These are phyloP conservation scores for Lithocarpus polystachyus DNA, from an alignment of 306 rosid species.

Conservation along the genomic window DNA sequence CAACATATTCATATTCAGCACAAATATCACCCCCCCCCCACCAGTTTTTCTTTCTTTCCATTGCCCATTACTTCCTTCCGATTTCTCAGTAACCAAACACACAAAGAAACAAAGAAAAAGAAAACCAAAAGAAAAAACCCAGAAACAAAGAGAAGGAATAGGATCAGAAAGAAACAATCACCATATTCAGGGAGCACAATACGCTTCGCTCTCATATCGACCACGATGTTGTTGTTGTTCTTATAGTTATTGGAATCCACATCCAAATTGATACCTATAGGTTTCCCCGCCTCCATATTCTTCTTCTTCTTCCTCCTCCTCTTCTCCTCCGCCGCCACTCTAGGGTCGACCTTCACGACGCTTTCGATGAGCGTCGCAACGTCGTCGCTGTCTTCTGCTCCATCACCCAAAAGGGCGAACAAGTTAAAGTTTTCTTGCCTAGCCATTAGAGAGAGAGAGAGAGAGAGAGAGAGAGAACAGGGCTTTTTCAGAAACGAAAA, in stretches of 20 bases:
- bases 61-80: not conserved
- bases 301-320: not conserved
- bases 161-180: not conserved
- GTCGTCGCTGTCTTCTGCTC: not conserved
- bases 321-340: not conserved
- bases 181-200: not conserved
- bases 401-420: not conserved
- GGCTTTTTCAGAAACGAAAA: too few species aligned
- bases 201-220: not conserved
- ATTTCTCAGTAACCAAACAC: not conserved
- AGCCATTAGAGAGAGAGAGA: not conserved
- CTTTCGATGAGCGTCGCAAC: not conserved
- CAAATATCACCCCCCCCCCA: not conserved
- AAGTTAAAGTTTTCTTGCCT: not conserved
- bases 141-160: not conserved
- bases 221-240: not conserved
- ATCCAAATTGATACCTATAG: too few species aligned
- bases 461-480: too few species aligned
- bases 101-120: not conserved
- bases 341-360: not conserved
- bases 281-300: too few species aligned
- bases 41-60: not conserved
- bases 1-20: not conserved
- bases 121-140: not conserved
- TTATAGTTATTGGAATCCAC: too few species aligned